Evolutionary conservation across 495 filamentous ascomycete genomes (phyloP).

Genomic region (Xylaria flabelliformis): DNA sequence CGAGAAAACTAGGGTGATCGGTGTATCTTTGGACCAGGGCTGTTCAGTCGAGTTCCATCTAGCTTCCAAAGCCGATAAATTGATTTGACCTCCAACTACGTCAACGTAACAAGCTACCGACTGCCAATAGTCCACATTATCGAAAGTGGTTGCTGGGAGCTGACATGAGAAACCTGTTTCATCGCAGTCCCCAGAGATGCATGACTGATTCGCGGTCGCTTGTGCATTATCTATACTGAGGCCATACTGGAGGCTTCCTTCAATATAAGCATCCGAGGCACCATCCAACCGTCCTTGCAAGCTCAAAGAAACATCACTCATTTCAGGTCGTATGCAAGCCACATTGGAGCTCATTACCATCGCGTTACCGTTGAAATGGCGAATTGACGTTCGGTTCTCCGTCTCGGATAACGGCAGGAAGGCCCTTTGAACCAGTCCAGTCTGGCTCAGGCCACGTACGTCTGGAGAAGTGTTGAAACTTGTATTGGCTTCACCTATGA

Average conservation of each 20-base stretch:
- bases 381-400: background rate
- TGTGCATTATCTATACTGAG: background rate
- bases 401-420: background rate
- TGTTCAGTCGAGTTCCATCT: background rate
- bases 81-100: background rate
- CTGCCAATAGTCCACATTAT: background rate
- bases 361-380: background rate
- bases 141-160: background rate
- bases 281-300: background rate
- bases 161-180: background rate
- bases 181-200: background rate
- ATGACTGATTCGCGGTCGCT: background rate
- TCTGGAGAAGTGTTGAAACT: background rate
- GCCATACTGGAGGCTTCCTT: background rate
- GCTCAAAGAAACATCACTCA: background rate
- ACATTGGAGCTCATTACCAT: background rate
- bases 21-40: background rate
- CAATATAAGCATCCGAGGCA: background rate
- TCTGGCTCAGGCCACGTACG: background rate
- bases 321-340: background rate
- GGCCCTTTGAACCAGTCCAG: background rate
- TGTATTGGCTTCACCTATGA: background rate
- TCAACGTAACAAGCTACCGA: background rate
- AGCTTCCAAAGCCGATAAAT: background rate
- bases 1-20: background rate